Percentiles rank a stretch among this genome's conserved stretches.
Conservation (phyloP, 2,329 filamentous ascomycete genomes). For the Clonostachys byssicola region DNA sequence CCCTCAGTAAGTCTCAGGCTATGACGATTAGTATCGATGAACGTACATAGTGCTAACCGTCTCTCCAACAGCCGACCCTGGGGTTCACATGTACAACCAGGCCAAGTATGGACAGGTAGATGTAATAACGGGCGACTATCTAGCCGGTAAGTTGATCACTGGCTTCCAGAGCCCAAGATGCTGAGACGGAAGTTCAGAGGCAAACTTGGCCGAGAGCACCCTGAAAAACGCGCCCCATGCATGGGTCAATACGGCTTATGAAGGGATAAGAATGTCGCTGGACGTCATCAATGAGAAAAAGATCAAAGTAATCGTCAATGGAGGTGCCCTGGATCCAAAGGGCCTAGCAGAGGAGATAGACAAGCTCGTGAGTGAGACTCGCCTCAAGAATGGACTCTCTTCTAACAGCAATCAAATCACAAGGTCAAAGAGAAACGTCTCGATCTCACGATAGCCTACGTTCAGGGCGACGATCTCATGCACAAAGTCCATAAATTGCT, state of each 20-base stretch:
- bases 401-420: neutral
- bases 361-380: slow-evolving; percentile 17
- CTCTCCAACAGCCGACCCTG: slow-evolving; percentile 8
- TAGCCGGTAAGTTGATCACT: slow-evolving; percentile 26
- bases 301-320: slow-evolving; percentile 53
- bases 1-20: slow-evolving; percentile 10
- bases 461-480: slow-evolving; percentile 30
- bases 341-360: slow-evolving; percentile 34
- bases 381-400: slow-evolving; percentile 4
- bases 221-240: slow-evolving; percentile 5
- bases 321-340: slow-evolving; percentile 49
- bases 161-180: neutral
- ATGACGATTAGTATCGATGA: too few relatives aligned
- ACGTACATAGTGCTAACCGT: too few relatives aligned
- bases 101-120: slow-evolving; percentile 27
- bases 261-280: slow-evolving; percentile 14
- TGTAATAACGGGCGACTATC: slow-evolving; percentile 50
- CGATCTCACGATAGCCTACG: slow-evolving; percentile 26
- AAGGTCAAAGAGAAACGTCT: slow-evolving; percentile 16
- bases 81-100: slow-evolving; percentile 18
- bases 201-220: slow-evolving; percentile 15
- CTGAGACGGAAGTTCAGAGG: slow-evolving; percentile 16
- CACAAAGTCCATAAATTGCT: slow-evolving; percentile 4
- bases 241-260: slow-evolving; percentile 12
- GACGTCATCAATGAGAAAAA: slow-evolving; percentile 32